These are phyloP conservation scores for Neonectria faginata DNA, from an alignment of 2,329 filamentous ascomycete genomes.

Conservation along the genomic window DNA sequence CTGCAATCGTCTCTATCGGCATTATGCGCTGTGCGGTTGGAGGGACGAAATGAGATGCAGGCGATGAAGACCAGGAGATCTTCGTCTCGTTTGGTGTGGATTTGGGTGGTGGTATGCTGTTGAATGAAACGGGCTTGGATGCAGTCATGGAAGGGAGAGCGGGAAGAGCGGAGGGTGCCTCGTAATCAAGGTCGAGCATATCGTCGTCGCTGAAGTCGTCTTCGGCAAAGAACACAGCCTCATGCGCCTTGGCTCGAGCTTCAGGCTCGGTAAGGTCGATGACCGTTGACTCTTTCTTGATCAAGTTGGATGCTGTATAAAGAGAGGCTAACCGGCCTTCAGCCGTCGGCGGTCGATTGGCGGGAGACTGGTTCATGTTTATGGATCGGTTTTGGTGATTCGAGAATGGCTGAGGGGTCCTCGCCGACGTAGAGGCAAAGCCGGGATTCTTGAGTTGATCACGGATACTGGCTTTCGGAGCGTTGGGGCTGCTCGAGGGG, in stretches of 20 bases:
- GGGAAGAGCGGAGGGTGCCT: slow-evolving; percentile 67
- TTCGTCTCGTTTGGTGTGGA: slow-evolving; percentile 43
- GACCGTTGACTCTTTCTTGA: slow-evolving; percentile 49
- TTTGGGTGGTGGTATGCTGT: slow-evolving; percentile 44
- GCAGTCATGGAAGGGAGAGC: slow-evolving; percentile 42
- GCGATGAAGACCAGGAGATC: slow-evolving; percentile 81
- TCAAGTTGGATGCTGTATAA: slow-evolving; percentile 61
- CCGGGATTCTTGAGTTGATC: slow-evolving; percentile 62
- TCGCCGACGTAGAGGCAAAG: slow-evolving; percentile 55
- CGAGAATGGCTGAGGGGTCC: slow-evolving; percentile 46
- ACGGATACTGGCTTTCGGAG: slow-evolving; percentile 60
- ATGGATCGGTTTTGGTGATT: slow-evolving; percentile 48
- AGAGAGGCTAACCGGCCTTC: slow-evolving; percentile 52
- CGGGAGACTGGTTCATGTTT: slow-evolving; percentile 48
- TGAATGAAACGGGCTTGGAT: slow-evolving; percentile 38
- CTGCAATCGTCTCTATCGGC: slow-evolving; percentile 35
- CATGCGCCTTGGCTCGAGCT: slow-evolving; percentile 43
- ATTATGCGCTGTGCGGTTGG: slow-evolving; percentile 44
- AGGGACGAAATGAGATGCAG: slow-evolving; percentile 60
- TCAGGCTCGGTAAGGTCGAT: slow-evolving; percentile 52
- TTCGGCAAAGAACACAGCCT: slow-evolving; percentile 73
- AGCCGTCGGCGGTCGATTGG: slow-evolving; percentile 24
- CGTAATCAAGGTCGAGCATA: slow-evolving; percentile 76
- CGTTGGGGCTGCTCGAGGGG: slow-evolving; percentile 66
- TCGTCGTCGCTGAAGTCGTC: slow-evolving; percentile 90